Evolutionary conservation across 225 moss, liverwort and hornwort genomes (phyloP).

Genomic region (Bryoerythrophyllum caledonicum): DNA sequence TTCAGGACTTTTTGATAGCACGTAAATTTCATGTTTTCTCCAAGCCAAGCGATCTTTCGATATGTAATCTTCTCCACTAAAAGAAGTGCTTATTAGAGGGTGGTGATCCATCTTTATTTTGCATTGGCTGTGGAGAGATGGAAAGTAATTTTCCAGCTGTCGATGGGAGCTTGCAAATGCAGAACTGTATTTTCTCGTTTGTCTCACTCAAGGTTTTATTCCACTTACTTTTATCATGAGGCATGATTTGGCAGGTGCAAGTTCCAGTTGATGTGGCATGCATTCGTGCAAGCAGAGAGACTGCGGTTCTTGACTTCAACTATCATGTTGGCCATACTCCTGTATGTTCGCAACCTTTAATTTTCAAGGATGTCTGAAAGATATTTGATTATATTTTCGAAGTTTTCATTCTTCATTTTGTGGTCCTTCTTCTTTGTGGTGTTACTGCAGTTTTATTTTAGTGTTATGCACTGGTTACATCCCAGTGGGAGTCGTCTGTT

Average conservation of each 20-base stretch:
- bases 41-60: background rate
- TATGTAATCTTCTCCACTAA: background rate
- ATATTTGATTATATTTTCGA: background rate
- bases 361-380: slow-evolving; percentile 9
- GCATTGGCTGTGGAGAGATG: slow-evolving; percentile 19
- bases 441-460: slow-evolving; percentile 4
- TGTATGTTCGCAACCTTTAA: slow-evolving; percentile 44
- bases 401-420: slow-evolving; percentile 5
- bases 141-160: slow-evolving; percentile 3
- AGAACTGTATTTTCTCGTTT: background rate
- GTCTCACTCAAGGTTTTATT: background rate
- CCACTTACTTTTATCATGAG: slow-evolving; percentile 11
- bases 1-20: slow-evolving; percentile 10
- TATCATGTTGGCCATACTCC: slow-evolving; percentile 59
- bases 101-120: background rate
- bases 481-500: slow-evolving; percentile 10
- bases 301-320: slow-evolving; percentile 82
- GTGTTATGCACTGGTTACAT: slow-evolving; percentile 1
- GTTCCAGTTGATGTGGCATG: slow-evolving; percentile 81
- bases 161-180: background rate
- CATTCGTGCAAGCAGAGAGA: slow-evolving; percentile 85
- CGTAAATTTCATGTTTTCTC: background rate
- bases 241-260: slow-evolving; percentile 72
- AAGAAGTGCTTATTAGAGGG: background rate
- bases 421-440: slow-evolving; percentile 18